Percentiles rank a stretch among this genome's conserved stretches.
phyloP scores from a whole-genome alignment of 2,329 filamentous ascomycete species.

The Zopfia rhizophila region DNA sequence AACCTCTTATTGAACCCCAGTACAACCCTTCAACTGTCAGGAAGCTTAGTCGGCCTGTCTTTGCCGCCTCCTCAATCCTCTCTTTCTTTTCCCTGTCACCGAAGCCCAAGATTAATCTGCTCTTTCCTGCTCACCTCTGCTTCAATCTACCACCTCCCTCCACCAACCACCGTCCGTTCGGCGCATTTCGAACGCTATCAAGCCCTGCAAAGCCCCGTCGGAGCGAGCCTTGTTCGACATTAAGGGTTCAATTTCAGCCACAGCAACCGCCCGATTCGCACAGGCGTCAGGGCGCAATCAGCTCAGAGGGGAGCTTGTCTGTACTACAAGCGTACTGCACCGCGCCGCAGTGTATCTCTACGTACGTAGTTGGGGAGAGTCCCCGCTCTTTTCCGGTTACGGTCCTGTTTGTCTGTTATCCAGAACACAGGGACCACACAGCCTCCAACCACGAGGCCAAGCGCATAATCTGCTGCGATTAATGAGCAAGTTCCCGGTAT shows the following conservation, averaged over 20 bases:
- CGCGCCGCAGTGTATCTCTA: slow-evolving; percentile 36
- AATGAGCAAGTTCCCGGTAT: slow-evolving; percentile 43
- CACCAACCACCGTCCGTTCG: slow-evolving; percentile 13
- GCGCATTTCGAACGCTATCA: background rate
- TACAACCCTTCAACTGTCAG: background rate
- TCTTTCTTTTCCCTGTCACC: slow-evolving; percentile 15
- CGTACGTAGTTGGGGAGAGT: slow-evolving; percentile 35
- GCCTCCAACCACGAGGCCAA: slow-evolving; percentile 5
- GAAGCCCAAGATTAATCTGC: slow-evolving; percentile 30
- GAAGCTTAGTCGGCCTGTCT: slow-evolving; percentile 1
- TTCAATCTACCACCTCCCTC: slow-evolving; percentile 8
- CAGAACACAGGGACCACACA: slow-evolving; percentile 30
- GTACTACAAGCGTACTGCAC: slow-evolving; percentile 33
- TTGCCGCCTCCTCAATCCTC: slow-evolving; percentile 11
- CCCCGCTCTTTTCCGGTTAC: slow-evolving; percentile 24
- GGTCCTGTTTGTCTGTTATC: slow-evolving; percentile 30
- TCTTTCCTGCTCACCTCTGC: slow-evolving; percentile 27
- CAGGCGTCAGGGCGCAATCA: slow-evolving; percentile 7
- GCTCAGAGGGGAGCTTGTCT: background rate
- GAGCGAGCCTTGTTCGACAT: too few species aligned
- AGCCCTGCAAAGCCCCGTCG: slow-evolving; percentile 1
- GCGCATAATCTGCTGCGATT: slow-evolving; percentile 25
- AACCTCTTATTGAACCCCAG: too few species aligned
- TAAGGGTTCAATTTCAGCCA: slow-evolving; percentile 16
- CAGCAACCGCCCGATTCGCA: slow-evolving; percentile 9